Base-by-base conservation (phyloP, 164 flowering plant species). In the Nymphaea thermarum region DNA sequence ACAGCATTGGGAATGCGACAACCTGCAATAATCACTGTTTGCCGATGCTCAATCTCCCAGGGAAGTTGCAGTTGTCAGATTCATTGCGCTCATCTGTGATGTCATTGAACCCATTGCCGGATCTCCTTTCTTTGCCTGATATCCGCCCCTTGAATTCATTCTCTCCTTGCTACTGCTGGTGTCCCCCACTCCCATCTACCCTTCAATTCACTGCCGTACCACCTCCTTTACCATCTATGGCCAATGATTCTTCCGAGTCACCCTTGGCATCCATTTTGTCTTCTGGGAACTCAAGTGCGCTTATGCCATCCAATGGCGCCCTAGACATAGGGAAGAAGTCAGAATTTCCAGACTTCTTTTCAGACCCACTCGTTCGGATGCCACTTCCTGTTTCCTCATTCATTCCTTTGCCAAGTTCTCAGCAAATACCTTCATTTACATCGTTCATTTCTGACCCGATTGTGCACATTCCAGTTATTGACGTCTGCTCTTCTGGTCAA, bases 361-460 rank as follows among this genome's bases (percentile, higher is more conserved):
- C 96, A 0, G 90, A 89, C 3, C 86, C 98, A 51, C 43, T 89
- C 69, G 79, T 75, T 6, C 76, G 80, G 6, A 68, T 84, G 57
- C 83, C 90, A 18, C 71, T 80, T 16, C 71, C 86, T 0, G 75
- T 72, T 57, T 71, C 80, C 18, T 67, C 80, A 44, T 65, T 78
- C 18, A 66, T 70, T 4, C 41, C 77, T 18, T 47, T 73, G 25
- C 73, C 83, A n/a, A 70, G 77, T 67, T 80, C 92, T n/a, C 87
- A 85, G 78, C 97, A 89, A 68, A 79, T 94, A 36, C 87, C 93
- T 3, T 79, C 88, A 11, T 94, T 94, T 70, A 90, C 91, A 2
- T 92, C 99, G 17, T 73, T 91, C 42, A 82, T 88, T 69, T 87
- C 94, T 68, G 99, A 94, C 65, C 85, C 99, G 2, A 94, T 94